phyloP scores from a whole-genome alignment of 1,284 basidiomycete genomes.

The Trametes pubescens region DNA sequence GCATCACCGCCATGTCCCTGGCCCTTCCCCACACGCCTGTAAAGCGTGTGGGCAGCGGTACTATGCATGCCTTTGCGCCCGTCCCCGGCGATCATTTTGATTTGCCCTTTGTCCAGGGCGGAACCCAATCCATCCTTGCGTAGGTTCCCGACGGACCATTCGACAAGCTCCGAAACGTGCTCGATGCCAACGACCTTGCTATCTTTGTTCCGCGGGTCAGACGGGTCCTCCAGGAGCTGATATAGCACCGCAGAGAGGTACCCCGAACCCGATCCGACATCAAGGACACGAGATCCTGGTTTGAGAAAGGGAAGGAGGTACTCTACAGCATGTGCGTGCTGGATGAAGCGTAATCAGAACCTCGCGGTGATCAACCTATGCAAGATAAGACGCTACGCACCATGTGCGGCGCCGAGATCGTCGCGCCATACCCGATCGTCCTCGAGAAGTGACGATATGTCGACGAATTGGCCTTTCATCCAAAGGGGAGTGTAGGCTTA shows the following conservation, averaged over 20 bases:
- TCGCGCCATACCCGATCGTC: constrained; percentile 81
- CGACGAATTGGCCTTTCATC: constrained; percentile 1
- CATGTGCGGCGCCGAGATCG: constrained; percentile 94
- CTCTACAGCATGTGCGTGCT: constrained; percentile 87
- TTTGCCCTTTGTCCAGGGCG: constrained; percentile 58
- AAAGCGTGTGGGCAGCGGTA: neutral
- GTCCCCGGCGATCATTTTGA: constrained; percentile 80
- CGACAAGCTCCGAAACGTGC: constrained; percentile 83
- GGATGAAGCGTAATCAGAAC: neutral
- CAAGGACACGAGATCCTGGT: constrained; percentile 79
- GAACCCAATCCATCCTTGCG: constrained; percentile 68
- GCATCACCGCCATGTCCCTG: neutral
- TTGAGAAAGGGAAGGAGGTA: constrained; percentile 74
- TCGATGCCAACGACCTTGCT: constrained; percentile 90
- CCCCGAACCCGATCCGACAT: constrained; percentile 84
- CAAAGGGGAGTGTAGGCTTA: constrained; percentile 42
- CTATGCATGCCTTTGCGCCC: constrained; percentile 71
- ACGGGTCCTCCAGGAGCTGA: constrained; percentile 62
- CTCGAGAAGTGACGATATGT: constrained; percentile 46
- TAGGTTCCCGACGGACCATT: constrained; percentile 78
- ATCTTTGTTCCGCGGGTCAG: constrained; percentile 39
- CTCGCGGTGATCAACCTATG: constrained; percentile 9
- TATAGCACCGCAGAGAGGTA: constrained; percentile 83
- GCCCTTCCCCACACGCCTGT: neutral
- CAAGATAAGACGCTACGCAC: constrained; percentile 43